Evolutionary conservation across 2,329 filamentous ascomycete genomes (phyloP).

Genomic region (Coniochaeta sp.): DNA sequence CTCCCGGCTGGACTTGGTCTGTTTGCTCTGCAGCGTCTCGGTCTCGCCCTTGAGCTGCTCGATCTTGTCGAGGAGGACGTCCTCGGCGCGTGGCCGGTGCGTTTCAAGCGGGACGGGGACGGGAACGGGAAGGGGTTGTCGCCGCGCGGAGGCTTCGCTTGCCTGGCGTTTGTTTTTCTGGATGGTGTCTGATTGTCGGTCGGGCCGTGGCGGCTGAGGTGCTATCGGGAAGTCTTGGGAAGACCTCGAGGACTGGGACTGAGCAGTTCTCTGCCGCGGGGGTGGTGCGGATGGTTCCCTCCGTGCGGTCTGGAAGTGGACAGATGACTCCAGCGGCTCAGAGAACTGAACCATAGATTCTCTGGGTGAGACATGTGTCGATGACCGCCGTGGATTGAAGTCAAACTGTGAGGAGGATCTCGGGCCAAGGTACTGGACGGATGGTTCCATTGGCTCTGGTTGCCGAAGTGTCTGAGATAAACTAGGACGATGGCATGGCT

Average conservation of each 20-base stretch:
- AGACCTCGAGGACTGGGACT: not conserved
- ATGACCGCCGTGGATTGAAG: not conserved
- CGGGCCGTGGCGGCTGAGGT: not conserved
- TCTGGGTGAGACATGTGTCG: not conserved
- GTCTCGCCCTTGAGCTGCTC: conserved; percentile 27
- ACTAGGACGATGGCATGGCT: not conserved
- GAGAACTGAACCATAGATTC: not conserved
- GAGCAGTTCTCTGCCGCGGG: not conserved
- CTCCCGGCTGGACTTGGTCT: conserved; percentile 20
- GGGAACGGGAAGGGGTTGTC: not conserved
- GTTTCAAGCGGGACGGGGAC: not conserved
- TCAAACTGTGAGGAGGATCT: not conserved
- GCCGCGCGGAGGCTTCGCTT: not conserved
- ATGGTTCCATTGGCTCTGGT: not conserved
- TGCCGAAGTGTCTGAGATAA: not conserved
- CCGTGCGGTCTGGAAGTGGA: not conserved
- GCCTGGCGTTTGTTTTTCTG: not conserved
- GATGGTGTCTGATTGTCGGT: not conserved
- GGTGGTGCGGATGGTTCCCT: not conserved
- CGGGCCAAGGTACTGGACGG: not conserved
- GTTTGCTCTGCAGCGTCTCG: conserved; percentile 20
- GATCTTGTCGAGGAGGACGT: conserved; percentile 24
- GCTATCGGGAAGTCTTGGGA: not conserved
- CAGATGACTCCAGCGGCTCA: not conserved
- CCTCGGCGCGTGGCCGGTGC: conserved; percentile 9